Base-by-base conservation (phyloP, 2,329 filamentous ascomycete genomes). In the Phyllosticta citrichinensis region DNA sequence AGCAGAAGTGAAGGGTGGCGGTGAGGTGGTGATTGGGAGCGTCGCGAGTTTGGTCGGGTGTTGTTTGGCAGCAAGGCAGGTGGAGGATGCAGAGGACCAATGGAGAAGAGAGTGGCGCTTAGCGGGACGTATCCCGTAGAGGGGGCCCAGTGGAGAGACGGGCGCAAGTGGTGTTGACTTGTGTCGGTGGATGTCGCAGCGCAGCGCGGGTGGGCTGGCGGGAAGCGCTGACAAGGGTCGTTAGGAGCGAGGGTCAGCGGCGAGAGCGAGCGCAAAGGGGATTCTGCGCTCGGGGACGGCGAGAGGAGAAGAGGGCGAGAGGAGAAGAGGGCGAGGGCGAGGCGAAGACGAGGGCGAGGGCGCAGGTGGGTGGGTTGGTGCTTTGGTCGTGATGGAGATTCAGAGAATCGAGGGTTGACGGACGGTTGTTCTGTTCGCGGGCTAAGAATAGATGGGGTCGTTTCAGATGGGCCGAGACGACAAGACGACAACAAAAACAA, bases 221-320 rank as follows among this genome's bases (percentile, higher is more conserved):
- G 55, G 55, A 57, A 27, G 55, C 55, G 55, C 55, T 57, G 55
- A 47, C 55, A 27, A 56, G 40, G 55, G 30, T 58, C 14, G 51
- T 40, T 51, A 24, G 33, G 22, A 47, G 57, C 20, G 52, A 54
- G 40, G 57, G 52, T 55, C 52, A 52, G 57, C 57, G 12, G 57
- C 57, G 57, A 54, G 57, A 33, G 57, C 57, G 57, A 40, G 55
- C 40, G 35, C 35, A 17, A 19, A 11, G 17, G 52, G 52, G 10
- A 10, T 22, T n/a, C 9, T 27, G 52, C 33, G 57, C 50, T 58
- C 8, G 27, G 50, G 50, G 20, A 53, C 24, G 51, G 24, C 57
- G 57, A 58, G 57, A 25, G 57, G 52, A 52, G 57, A 30, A 30
- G 52, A 52, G 57, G 30, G 52, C 25, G 56, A 54, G 19, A n/a